These are phyloP conservation scores for Austroboletus rostrupii DNA, from an alignment of 1,284 basidiomycete species.

Conservation along the genomic window DNA sequence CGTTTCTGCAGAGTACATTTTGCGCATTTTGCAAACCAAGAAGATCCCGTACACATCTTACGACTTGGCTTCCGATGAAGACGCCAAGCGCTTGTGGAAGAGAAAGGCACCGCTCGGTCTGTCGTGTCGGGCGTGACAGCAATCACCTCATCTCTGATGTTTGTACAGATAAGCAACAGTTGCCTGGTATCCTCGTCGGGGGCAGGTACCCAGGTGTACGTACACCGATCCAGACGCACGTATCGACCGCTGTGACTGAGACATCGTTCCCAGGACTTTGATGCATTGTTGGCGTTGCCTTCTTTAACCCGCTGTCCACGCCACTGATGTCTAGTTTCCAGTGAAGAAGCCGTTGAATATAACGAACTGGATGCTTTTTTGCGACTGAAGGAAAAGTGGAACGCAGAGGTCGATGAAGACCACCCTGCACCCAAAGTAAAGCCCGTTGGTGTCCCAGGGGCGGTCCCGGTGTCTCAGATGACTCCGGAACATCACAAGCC, in stretches of 20 bases:
- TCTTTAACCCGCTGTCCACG: conserved; percentile 7
- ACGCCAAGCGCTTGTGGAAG: conserved; percentile 74
- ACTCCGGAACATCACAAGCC: conserved; percentile 66
- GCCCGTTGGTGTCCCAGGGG: conserved; percentile 76
- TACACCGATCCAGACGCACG: conserved; percentile 6
- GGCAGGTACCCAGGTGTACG: conserved; percentile 57
- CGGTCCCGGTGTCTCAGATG: conserved; percentile 68
- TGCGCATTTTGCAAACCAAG: conserved; percentile 76
- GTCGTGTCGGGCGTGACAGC: conserved; percentile 16
- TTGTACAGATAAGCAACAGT: conserved; percentile 65
- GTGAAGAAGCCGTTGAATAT: conserved; percentile 78
- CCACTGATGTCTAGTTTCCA: conserved; percentile 27
- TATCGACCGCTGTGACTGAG: conserved; percentile 1
- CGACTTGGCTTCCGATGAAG: conserved; percentile 77
- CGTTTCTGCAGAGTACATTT: conserved; percentile 56
- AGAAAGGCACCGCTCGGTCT: conserved; percentile 67
- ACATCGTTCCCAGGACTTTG: conserved; percentile 41
- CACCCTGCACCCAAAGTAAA: conserved; percentile 44
- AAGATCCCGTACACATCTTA: conserved; percentile 77
- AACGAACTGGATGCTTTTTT: conserved; percentile 67
- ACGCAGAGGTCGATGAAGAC: conserved; percentile 55
- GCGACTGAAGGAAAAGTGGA: conserved; percentile 65
- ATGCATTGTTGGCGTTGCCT: conserved; percentile 46
- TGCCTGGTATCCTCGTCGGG: conserved; percentile 77
- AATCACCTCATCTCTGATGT: conserved; percentile 1